Base-by-base conservation (phyloP, 306 rosid genomes). In the Casuarina glauca region DNA sequence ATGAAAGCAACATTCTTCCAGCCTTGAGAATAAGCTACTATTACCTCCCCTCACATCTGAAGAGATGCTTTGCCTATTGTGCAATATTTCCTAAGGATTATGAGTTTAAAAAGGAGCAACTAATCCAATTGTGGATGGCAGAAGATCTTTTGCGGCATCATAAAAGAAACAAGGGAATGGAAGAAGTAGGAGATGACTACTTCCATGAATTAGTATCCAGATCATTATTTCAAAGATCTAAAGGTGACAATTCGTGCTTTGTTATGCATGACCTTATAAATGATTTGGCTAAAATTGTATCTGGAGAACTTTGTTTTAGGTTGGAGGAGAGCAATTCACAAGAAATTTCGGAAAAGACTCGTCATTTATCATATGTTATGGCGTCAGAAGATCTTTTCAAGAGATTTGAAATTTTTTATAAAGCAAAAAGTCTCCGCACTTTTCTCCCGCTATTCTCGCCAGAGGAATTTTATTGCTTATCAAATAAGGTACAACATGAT, bases 61-160 rank as follows among this genome's bases (percentile, higher is more conserved):
- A 77, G 67, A 70, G 38, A 63, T 82, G 82, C 53, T 84, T 84
- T 84, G 85, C 82, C 16, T 84, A 81, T 72, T 81, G 77, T 72
- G 77, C 85, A 0, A 74, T 84, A 51, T 81, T 80, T 41, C 80
- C 85, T 9, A 81, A 84, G 77, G 62, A 57, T 35, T 44, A 74
- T 50, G 49, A 20, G 20, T 51, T 81, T 55, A 45, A 48, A n/a
- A n/a, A n/a, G n/a, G n/a, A n/a, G n/a, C n/a, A n/a, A n/a, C 7
- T 81, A 9, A 74, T 77, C 60, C 35, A 50, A 15, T 69, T 77
- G 48, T 81, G 78, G 85, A 60, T 74, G 55, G 84, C 83, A 41
- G 78, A 77, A 73, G 87, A 80, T 38, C 81, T 84, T 55, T 72
- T 84, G 12, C 61, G 16, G 20, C 36, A 64, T 3, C 70, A 69